Evolutionary conservation across 306 rosid species (phyloP), one percentile per base, ranked within the genome.

Genomic region (Luffa aegyptiaca): DNA sequence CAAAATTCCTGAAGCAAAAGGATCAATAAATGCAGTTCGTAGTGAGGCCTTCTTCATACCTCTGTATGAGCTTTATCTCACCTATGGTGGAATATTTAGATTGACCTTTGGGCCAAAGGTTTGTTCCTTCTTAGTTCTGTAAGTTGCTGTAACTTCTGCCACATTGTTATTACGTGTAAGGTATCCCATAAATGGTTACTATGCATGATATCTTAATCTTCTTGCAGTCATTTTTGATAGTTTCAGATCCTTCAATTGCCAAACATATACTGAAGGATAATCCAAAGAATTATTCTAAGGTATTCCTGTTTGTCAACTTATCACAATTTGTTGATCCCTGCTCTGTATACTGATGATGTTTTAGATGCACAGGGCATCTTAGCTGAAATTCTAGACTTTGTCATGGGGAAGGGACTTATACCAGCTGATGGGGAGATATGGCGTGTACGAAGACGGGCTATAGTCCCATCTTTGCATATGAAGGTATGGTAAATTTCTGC

Each of bases 381-480:
- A 90, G 99, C 99, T 74, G 99, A 95, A 89, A 95, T 95, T 79
- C 87, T 95, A 9, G 94, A 95, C 8, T 95, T 95, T 82, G 99
- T 95, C 66, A 95, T 95, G 99, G 99, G 99, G 65, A 95, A 86
- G 79, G 99, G 99, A 68, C 97, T 95, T 66, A 95, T 95, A 85
- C 99, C 99, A 39, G 99, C 99, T 76, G 99, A 95, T 64, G 99
- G 99, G 61, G 97, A 95, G 81, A 88, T 95, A 82, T 95, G 99
- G 99, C 92, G 92, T 77, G 86, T 85, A 37, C 85, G 99, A 58
- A 90, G 97, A 35, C 94, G 97, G 70, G 87, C 94, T 80, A 89
- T 95, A 79, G 99, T 95, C 79, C 99, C 99, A 41, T 93, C 97
- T 72, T 87, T 95, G 88, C 99, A 93, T 83, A 81, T 7, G 81